A percentile compares a stretch with the other conserved stretches of the same genome.
These are phyloP conservation scores for Hirsutella minnesotensis DNA, from an alignment of 2,329 filamentous ascomycete genomes.

Conservation along the genomic window DNA sequence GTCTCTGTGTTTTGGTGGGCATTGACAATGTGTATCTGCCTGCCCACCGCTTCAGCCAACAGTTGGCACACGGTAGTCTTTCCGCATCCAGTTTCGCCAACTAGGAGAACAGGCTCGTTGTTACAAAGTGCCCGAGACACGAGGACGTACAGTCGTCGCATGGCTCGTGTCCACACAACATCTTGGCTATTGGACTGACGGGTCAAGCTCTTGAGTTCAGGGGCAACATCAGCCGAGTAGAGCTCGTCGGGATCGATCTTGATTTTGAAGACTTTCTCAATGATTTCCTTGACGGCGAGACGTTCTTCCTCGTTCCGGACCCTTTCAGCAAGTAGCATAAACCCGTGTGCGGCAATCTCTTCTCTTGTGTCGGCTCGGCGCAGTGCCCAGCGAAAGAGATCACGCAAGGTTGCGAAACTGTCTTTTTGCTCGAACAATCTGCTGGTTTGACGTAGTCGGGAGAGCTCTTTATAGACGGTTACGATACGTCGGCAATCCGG, in stretches of 20 bases:
- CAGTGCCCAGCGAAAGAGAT: conserved; percentile 91
- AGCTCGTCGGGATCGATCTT: conserved; percentile 62
- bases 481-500: conserved; percentile 90
- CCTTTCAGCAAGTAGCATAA: conserved; percentile 90
- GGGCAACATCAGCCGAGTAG: conserved; percentile 51
- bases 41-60: conserved; percentile 67
- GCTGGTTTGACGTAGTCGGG: conserved; percentile 76
- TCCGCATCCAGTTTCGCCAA: conserved; percentile 94
- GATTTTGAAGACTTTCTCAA: conserved; percentile 85
- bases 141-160: conserved; percentile 82
- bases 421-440: conserved; percentile 94
- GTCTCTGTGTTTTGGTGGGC: conserved; percentile 98
- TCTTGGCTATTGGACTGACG: conserved; percentile 40
- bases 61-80: conserved; percentile 96
- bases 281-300: conserved; percentile 69
- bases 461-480: conserved; percentile 85
- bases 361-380: conserved; percentile 75
- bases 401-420: conserved; percentile 89
- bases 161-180: conserved; percentile 90
- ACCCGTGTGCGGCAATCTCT: conserved; percentile 82
- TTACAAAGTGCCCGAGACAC: conserved; percentile 79
- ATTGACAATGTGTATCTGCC: conserved; percentile 79
- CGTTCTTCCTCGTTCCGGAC: conserved; percentile 88
- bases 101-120: conserved; percentile 85
- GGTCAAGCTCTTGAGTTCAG: conserved; percentile 40